Evolutionary conservation across 495 filamentous ascomycete genomes (phyloP).

Genomic region (Aspergillus sclerotioniger): DNA sequence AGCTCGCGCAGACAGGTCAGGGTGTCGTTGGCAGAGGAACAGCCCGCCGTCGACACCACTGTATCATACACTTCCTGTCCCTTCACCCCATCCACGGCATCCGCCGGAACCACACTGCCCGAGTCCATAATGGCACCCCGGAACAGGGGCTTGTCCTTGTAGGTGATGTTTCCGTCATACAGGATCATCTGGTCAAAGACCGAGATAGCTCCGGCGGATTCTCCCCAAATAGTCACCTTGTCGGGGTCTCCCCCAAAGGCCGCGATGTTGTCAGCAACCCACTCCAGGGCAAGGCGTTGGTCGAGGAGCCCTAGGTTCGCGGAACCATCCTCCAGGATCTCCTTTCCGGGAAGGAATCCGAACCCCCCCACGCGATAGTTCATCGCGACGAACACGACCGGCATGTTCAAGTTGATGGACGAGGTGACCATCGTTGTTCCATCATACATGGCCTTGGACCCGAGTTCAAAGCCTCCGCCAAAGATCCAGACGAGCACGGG

Average conservation of each 20-base stretch:
- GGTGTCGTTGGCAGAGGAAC: constrained; percentile 52
- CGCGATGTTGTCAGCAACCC: constrained; percentile 55
- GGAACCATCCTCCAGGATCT: constrained; percentile 63
- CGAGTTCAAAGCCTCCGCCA: constrained; percentile 64
- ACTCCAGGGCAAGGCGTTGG: constrained; percentile 50
- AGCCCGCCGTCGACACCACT: constrained; percentile 61
- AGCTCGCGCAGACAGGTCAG: constrained; percentile 61
- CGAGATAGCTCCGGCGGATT: constrained; percentile 70
- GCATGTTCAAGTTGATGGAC: constrained; percentile 55
- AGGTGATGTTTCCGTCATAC: constrained; percentile 65
- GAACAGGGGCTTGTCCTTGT: constrained; percentile 70
- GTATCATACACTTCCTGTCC: constrained; percentile 61
- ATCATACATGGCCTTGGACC: constrained; percentile 60
- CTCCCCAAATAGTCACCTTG: constrained; percentile 71
- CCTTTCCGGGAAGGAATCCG: constrained; percentile 69
- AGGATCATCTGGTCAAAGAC: constrained; percentile 69
- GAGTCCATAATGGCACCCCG: constrained; percentile 72
- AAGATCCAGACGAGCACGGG: constrained; percentile 70
- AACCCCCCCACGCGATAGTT: constrained; percentile 75
- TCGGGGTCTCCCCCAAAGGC: constrained; percentile 57
- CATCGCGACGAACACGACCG: constrained; percentile 69
- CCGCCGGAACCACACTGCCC: constrained; percentile 61
- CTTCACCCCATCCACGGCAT: constrained; percentile 61
- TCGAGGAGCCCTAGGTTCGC: constrained; percentile 55
- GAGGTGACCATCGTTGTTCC: constrained; percentile 50